Conservation (phyloP, 352 stramenopile genomes). For the Phytophthora multivora region DNA sequence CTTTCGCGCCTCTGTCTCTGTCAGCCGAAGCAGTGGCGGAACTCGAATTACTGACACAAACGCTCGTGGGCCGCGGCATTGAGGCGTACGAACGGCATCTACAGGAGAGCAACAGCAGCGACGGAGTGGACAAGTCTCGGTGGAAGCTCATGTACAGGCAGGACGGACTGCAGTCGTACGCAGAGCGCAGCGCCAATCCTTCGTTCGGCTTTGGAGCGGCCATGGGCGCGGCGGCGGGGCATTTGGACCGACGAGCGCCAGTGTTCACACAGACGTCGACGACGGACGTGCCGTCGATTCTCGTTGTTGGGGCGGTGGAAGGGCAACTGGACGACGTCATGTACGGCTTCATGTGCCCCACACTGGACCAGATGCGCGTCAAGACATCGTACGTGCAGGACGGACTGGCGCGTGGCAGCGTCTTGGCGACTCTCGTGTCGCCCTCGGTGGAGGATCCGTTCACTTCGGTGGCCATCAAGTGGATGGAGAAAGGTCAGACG, state of each 20-base stretch:
- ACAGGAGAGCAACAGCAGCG: not conserved
- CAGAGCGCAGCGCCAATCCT: slow-evolving; percentile 19
- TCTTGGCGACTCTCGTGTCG: slow-evolving; percentile 41
- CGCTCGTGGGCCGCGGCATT: slow-evolving; percentile 34
- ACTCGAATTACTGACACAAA: slow-evolving; percentile 34
- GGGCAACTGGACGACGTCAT: slow-evolving; percentile 50
- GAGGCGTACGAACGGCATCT: slow-evolving; percentile 42
- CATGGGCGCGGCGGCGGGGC: slow-evolving; percentile 13
- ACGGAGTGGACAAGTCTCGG: slow-evolving; percentile 24
- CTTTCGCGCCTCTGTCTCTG: slow-evolving; percentile 39
- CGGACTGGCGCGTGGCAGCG: slow-evolving; percentile 35
- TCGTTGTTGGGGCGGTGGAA: slow-evolving; percentile 38
- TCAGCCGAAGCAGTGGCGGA: slow-evolving; percentile 19
- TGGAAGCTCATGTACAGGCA: slow-evolving; percentile 46
- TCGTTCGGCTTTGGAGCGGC: slow-evolving; percentile 13
- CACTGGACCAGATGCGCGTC: slow-evolving; percentile 44
- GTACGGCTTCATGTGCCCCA: slow-evolving; percentile 35
- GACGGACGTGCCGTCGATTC: slow-evolving; percentile 18
- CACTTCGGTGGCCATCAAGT: slow-evolving; percentile 47
- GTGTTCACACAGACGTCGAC: slow-evolving; percentile 14
- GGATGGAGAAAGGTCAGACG: slow-evolving; percentile 43
- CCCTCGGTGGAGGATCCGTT: slow-evolving; percentile 45
- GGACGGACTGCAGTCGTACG: slow-evolving; percentile 35
- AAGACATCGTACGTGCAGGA: slow-evolving; percentile 51
- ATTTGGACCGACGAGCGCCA: slow-evolving; percentile 15